Conservation (phyloP, 2,329 filamentous ascomycete species). For the Diaporthe sp. region DNA sequence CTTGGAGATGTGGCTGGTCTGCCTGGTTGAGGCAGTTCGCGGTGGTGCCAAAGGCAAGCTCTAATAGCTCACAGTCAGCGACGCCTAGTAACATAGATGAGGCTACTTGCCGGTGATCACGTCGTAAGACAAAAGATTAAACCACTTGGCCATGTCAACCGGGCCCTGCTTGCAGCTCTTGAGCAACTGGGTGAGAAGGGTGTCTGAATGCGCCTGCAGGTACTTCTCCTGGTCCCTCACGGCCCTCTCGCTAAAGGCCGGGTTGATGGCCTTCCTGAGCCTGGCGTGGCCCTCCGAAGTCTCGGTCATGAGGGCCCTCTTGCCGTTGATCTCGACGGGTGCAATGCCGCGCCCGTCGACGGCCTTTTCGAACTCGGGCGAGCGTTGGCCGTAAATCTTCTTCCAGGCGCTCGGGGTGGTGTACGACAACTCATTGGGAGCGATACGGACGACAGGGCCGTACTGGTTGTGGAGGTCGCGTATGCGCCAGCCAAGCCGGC, state of each 20-base stretch:
- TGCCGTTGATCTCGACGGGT: slow-evolving; percentile 33
- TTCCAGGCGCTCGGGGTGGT: slow-evolving; percentile 51
- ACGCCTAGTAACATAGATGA: no score
- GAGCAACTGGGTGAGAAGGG: slow-evolving; percentile 41
- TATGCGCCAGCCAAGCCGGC: slow-evolving; percentile 31
- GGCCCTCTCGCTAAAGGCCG: slow-evolving; percentile 47
- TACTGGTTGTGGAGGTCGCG: slow-evolving; percentile 34
- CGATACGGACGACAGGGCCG: slow-evolving; percentile 51
- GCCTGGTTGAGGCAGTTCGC: slow-evolving; percentile 27
- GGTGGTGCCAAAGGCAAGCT: slow-evolving; percentile 26
- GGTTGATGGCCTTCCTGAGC: slow-evolving; percentile 44
- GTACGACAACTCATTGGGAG: slow-evolving; percentile 53
- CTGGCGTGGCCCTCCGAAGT: slow-evolving; percentile 37
- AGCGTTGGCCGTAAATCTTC: slow-evolving; percentile 24
- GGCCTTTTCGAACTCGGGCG: slow-evolving; percentile 27
- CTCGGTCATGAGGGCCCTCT: slow-evolving; percentile 32
- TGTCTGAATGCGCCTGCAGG: slow-evolving; percentile 41
- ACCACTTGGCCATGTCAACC: slow-evolving; percentile 45
- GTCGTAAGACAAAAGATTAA: slow-evolving; percentile 45
- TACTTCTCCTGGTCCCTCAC: slow-evolving; percentile 45
- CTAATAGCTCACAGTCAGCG: neutral
- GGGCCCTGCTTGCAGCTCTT: slow-evolving; percentile 18
- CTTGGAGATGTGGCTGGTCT: slow-evolving; percentile 24
- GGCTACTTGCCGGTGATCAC: slow-evolving; percentile 37
- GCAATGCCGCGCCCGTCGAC: slow-evolving; percentile 21